Percentiles rank a stretch among this genome's conserved stretches.
Conservation (phyloP, 2,329 filamentous ascomycete species). For the Colletotrichum liriopes region DNA sequence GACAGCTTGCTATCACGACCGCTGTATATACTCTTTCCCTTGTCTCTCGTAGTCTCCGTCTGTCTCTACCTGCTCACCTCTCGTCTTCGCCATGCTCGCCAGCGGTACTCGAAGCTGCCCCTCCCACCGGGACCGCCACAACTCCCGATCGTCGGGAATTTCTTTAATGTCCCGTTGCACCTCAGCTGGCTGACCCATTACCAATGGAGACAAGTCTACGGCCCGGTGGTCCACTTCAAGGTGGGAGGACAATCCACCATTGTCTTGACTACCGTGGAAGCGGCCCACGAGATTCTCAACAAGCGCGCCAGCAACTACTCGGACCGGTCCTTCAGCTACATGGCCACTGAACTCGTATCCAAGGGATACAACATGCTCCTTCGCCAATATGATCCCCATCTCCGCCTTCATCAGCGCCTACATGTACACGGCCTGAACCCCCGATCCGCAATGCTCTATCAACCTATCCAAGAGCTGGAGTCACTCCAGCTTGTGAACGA, state of each 20-base stretch:
- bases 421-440: slow-evolving; percentile 18
- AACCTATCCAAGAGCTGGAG: slow-evolving; percentile 9
- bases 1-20: too few species aligned
- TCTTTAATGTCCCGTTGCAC: slow-evolving; percentile 15
- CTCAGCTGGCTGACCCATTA: slow-evolving; percentile 24
- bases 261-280: slow-evolving; percentile 26
- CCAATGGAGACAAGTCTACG: slow-evolving; percentile 23
- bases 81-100: background rate
- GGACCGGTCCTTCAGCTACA: slow-evolving; percentile 5
- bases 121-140: slow-evolving; percentile 20
- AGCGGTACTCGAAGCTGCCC: background rate
- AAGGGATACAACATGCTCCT: slow-evolving; percentile 26
- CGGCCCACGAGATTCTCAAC: slow-evolving; percentile 32
- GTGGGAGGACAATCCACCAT: background rate
- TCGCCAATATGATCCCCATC: slow-evolving; percentile 16
- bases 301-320: slow-evolving; percentile 29
- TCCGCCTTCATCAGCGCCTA: slow-evolving; percentile 21
- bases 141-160: slow-evolving; percentile 8
- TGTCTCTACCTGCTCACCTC: background rate
- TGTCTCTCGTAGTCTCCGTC: background rate
- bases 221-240: slow-evolving; percentile 11
- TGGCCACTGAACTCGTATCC: background rate
- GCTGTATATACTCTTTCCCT: background rate
- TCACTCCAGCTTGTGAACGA: slow-evolving; percentile 24
- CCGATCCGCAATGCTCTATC: background rate